A percentile compares a stretch with the other conserved stretches of the same genome.
Conservation (phyloP, 805 yeast genomes). For the Pichia nakasei region DNA sequence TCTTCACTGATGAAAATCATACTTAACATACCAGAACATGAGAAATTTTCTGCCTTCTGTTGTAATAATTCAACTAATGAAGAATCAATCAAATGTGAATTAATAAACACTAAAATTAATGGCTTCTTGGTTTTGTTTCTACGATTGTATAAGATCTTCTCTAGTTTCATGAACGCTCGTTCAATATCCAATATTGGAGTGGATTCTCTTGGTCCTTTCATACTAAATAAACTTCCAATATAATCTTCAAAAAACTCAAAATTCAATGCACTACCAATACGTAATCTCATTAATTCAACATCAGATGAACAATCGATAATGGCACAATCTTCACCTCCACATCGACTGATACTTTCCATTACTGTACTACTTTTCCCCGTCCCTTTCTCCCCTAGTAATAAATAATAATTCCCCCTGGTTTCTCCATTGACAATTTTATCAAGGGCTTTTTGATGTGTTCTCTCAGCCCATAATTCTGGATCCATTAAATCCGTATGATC, state of each 20-base stretch:
- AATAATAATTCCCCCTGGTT: conserved; percentile 58
- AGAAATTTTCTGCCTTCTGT: conserved; percentile 71
- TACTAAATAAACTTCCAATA: conserved; percentile 71
- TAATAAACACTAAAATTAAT: conserved; percentile 60
- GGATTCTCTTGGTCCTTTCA: conserved; percentile 78
- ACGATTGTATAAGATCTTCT: conserved; percentile 55
- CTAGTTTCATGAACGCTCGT: conserved; percentile 68
- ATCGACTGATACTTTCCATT: conserved; percentile 58
- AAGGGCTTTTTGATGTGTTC: conserved; percentile 57
- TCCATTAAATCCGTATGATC: conserved; percentile 35
- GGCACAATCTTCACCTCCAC: conserved; percentile 55
- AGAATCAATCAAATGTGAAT: conserved; percentile 65
- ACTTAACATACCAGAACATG: conserved; percentile 61
- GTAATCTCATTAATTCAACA: conserved; percentile 69
- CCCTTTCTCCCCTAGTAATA: conserved; percentile 77
- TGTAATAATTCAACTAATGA: conserved; percentile 69
- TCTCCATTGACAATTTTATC: conserved; percentile 61
- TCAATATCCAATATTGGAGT: conserved; percentile 77
- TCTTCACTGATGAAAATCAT: conserved; percentile 75
- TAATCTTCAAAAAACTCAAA: conserved; percentile 74
- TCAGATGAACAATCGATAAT: conserved; percentile 79
- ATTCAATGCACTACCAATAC: conserved; percentile 68
- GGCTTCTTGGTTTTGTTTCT: conserved; percentile 41
- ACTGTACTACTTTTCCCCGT: conserved; percentile 77
- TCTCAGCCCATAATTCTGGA: conserved; percentile 51